These are phyloP conservation scores for Starmerella riodocensis DNA, from an alignment of 805 yeast genomes.

Conservation along the genomic window DNA sequence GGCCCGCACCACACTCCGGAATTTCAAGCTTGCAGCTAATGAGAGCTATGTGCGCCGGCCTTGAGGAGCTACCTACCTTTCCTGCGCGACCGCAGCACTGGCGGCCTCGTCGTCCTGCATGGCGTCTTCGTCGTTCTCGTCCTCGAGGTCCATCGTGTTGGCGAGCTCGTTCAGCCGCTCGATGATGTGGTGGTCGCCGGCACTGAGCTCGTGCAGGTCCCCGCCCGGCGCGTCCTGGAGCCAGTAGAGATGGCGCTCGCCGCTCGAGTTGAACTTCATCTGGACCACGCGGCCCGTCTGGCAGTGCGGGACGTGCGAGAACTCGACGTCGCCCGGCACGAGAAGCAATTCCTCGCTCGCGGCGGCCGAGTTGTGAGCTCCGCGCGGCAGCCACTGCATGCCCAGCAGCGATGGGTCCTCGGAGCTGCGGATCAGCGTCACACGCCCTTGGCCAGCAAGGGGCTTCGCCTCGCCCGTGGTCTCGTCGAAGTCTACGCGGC, in stretches of 20 bases:
- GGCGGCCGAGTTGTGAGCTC: constrained; percentile 26
- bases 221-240: constrained; percentile 62
- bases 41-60: too few relatives aligned
- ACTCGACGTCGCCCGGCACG: constrained; percentile 75
- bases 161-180: constrained; percentile 36
- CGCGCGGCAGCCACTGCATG: constrained; percentile 60
- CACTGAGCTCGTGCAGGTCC: constrained; percentile 42
- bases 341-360: constrained; percentile 40
- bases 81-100: not conserved
- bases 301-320: constrained; percentile 57
- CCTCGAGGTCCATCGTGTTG: constrained; percentile 17
- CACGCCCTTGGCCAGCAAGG: constrained; percentile 52
- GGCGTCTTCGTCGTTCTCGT: constrained; percentile 18
- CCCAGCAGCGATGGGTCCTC: constrained; percentile 64
- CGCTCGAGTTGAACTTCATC: constrained; percentile 48
- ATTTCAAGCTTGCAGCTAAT: too few relatives aligned
- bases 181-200: constrained; percentile 41
- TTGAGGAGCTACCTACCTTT: constrained; percentile 1
- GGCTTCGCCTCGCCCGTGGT: constrained; percentile 56
- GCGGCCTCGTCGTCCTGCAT: constrained; percentile 11
- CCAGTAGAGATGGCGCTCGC: constrained; percentile 50
- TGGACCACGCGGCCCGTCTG: constrained; percentile 66
- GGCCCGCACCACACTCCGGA: too few relatives aligned
- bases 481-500: constrained; percentile 50
- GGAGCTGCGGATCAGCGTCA: constrained; percentile 45